Percentiles rank a stretch among this genome's conserved stretches.
phyloP scores from a whole-genome alignment of 2,329 filamentous ascomycete species.

The Hyphodiscus sp. region DNA sequence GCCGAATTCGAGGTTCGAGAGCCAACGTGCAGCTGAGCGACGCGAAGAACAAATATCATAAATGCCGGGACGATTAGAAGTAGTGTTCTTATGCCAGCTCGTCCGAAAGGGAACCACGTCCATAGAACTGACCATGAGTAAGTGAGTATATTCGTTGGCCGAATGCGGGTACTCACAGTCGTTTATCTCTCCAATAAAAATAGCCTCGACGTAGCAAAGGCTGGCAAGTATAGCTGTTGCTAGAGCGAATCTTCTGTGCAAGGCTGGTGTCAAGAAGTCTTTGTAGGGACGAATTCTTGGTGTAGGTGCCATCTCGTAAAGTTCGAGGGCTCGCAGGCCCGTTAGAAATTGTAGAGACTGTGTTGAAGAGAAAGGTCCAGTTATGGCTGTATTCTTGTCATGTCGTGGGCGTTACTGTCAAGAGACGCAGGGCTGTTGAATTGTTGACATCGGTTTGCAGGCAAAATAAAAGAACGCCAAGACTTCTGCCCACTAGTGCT shows the following conservation, averaged over 20 bases:
- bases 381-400: slow-evolving; percentile 12
- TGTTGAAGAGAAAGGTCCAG: slow-evolving; percentile 1
- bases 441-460: slow-evolving; percentile 21
- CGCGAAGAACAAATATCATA: slow-evolving; percentile 75
- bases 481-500: neutral
- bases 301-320: slow-evolving; percentile 26
- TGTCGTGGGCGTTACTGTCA: slow-evolving; percentile 13
- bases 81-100: slow-evolving; percentile 65
- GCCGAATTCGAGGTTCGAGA: slow-evolving; percentile 63
- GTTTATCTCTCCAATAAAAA: slow-evolving; percentile 62
- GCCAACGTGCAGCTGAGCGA: slow-evolving; percentile 75
- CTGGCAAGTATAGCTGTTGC: slow-evolving; percentile 64
- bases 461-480: slow-evolving; percentile 20
- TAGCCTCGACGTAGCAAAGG: slow-evolving; percentile 66
- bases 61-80: slow-evolving; percentile 73
- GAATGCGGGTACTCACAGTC: slow-evolving; percentile 49
- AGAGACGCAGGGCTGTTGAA: slow-evolving; percentile 5
- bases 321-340: neutral
- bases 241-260: slow-evolving; percentile 80
- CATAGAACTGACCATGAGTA: slow-evolving; percentile 57
- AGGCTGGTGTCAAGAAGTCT: slow-evolving; percentile 82
- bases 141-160: slow-evolving; percentile 6
- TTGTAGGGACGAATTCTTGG: slow-evolving; percentile 34
- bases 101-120: slow-evolving; percentile 79
- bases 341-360: slow-evolving; percentile 14